Evolutionary conservation across 2,329 filamentous ascomycete genomes (phyloP).

Genomic region (Magnaporthiopsis incrustans): DNA sequence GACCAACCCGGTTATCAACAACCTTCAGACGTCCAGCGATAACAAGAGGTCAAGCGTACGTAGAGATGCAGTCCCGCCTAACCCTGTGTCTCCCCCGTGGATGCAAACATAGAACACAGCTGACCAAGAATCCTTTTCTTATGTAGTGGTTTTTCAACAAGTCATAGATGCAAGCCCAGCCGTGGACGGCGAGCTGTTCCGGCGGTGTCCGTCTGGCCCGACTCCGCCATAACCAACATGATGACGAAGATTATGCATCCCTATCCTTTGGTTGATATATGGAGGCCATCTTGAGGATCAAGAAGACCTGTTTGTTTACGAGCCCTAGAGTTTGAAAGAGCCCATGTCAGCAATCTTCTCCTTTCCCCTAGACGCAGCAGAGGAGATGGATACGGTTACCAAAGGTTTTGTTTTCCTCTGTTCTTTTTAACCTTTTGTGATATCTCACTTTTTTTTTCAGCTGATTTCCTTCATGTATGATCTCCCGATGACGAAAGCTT

Average conservation of each 20-base stretch:
- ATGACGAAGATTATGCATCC: not conserved
- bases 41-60: slow-evolving; percentile 55
- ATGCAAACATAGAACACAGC: slow-evolving; percentile 8
- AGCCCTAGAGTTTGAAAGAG: not conserved
- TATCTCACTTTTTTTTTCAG: not conserved
- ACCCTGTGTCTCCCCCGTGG: not conserved
- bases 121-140: not conserved
- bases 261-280: not conserved
- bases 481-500: not conserved
- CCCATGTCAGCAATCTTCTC: not conserved
- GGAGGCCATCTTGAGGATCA: not conserved
- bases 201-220: not conserved
- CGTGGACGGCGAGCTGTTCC: not conserved
- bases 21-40: slow-evolving; percentile 48
- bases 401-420: not conserved
- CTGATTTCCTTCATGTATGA: not conserved
- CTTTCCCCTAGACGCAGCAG: not conserved
- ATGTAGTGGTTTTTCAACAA: slow-evolving; percentile 8
- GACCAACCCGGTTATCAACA: slow-evolving; percentile 47
- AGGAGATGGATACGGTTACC: not conserved
- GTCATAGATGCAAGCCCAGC: slow-evolving; percentile 2
- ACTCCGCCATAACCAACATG: not conserved
- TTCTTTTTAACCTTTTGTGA: not conserved
- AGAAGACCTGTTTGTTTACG: not conserved
- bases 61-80: not conserved